A percentile compares a stretch with the other conserved stretches of the same genome.
These are phyloP conservation scores for Myxozyma neotropica DNA, from an alignment of 805 yeast species.

Conservation along the genomic window DNA sequence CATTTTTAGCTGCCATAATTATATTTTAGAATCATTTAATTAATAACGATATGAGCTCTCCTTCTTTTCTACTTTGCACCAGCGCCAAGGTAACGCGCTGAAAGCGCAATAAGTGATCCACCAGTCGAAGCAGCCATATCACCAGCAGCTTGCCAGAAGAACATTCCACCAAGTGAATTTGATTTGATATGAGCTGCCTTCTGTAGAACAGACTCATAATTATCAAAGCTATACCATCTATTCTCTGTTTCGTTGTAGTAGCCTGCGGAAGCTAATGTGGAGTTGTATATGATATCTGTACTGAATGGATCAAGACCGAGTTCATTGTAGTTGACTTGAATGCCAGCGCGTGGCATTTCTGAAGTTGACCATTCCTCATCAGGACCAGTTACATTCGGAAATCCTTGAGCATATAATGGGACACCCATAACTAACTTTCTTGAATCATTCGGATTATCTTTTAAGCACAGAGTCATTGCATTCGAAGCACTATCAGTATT, in stretches of 20 bases:
- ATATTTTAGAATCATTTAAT: too few relatives aligned
- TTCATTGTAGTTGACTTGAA: constrained; percentile 53
- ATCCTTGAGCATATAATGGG: constrained; percentile 78
- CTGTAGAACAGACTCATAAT: constrained; percentile 50
- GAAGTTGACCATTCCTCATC: constrained; percentile 51
- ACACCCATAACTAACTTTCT: constrained; percentile 72
- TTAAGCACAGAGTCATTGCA: constrained; percentile 51
- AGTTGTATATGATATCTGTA: constrained; percentile 46
- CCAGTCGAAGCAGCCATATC: constrained; percentile 19
- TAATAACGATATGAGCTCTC: too few relatives aligned
- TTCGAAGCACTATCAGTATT: constrained; percentile 40
- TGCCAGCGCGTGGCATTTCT: constrained; percentile 50
- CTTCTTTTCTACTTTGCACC: background rate
- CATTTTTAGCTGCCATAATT: too few relatives aligned
- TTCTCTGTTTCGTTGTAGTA: constrained; percentile 48
- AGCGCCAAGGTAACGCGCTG: constrained; percentile 4
- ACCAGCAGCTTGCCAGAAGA: constrained; percentile 67
- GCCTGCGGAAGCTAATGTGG: constrained; percentile 55
- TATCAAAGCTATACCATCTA: constrained; percentile 67
- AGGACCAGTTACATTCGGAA: constrained; percentile 47
- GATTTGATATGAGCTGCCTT: constrained; percentile 62
- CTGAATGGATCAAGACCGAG: constrained; percentile 49
- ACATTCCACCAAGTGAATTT: constrained; percentile 69
- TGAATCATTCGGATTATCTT: constrained; percentile 42
- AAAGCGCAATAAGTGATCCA: constrained; percentile 9